A percentile compares a stretch with the other conserved stretches of the same genome.
These are phyloP conservation scores for Chlorociboria aeruginascens DNA, from an alignment of 495 filamentous ascomycete genomes.

Conservation along the genomic window DNA sequence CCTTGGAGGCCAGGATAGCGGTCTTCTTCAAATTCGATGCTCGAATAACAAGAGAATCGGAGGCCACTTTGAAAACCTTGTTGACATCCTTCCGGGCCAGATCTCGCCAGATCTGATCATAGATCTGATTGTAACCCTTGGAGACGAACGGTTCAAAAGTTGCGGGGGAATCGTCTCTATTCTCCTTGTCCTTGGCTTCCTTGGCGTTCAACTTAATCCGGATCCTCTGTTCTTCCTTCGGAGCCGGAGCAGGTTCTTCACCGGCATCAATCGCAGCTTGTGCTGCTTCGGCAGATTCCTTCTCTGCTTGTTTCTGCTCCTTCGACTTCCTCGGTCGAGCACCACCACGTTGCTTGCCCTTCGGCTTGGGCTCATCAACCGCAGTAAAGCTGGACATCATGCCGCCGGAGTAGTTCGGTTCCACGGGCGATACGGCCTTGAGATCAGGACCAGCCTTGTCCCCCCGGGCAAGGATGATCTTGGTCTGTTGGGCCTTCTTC, in stretches of 20 bases:
- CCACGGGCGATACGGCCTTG: conserved; percentile 60
- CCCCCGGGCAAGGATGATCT: conserved; percentile 70
- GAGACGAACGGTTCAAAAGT: conserved; percentile 56
- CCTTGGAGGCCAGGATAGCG: conserved; percentile 90
- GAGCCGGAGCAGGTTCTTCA: conserved; percentile 63
- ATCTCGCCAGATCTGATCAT: conserved; percentile 96
- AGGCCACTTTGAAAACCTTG: conserved; percentile 79
- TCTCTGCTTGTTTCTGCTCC: conserved; percentile 93
- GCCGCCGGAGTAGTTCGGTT: conserved; percentile 76
- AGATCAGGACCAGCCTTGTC: conserved; percentile 63
- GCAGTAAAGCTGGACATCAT: conserved; percentile 73
- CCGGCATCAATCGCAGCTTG: conserved; percentile 76
- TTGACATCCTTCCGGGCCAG: conserved; percentile 86
- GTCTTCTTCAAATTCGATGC: conserved; percentile 94
- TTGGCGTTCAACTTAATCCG: conserved; percentile 43
- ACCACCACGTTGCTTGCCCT: conserved; percentile 57
- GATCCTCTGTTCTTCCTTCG: conserved; percentile 57
- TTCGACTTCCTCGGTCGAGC: conserved; percentile 76
- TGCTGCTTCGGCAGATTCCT: conserved; percentile 81
- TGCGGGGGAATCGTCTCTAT: conserved; percentile 39
- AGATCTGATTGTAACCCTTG: conserved; percentile 92
- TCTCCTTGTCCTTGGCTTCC: conserved; percentile 40
- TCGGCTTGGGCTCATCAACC: conserved; percentile 49
- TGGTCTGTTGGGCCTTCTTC: conserved; percentile 78
- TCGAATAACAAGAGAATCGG: conserved; percentile 68